Conservation (phyloP, 106 monocot genomes). For the Iris macrosiphon region DNA sequence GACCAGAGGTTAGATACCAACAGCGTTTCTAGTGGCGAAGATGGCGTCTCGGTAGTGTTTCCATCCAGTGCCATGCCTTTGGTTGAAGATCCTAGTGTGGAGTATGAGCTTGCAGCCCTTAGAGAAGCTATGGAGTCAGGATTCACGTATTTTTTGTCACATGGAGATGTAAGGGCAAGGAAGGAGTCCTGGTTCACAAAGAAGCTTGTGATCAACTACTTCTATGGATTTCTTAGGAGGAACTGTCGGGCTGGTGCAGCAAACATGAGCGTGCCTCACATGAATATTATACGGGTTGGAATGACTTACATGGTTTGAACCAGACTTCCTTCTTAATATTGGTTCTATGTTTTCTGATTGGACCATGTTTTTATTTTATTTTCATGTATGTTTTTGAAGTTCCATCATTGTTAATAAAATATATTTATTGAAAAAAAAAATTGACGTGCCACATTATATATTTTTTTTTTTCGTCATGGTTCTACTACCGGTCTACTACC, state of each 20-base stretch:
- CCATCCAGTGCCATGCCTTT: constrained; percentile 39
- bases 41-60: constrained; percentile 1
- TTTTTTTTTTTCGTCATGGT: no score
- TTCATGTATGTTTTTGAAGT: no score
- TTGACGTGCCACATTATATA: no score
- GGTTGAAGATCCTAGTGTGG: constrained; percentile 60
- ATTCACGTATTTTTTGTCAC: constrained; percentile 77
- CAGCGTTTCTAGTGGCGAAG: background rate
- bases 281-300: constrained; percentile 70
- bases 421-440: no score
- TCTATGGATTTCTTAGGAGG: constrained; percentile 72
- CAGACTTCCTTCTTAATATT: no score
- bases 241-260: constrained; percentile 74
- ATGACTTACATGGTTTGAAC: constrained; percentile 84
- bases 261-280: constrained; percentile 64
- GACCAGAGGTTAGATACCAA: constrained; percentile 7
- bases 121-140: constrained; percentile 82
- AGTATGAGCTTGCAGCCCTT: constrained; percentile 70
- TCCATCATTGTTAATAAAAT: no score
- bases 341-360: no score
- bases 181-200: constrained; percentile 77
- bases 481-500: no score
- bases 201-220: constrained; percentile 82
- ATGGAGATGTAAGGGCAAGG: constrained; percentile 74
- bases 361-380: no score